These are phyloP conservation scores for Metschnikowia koreensis DNA, from an alignment of 805 yeast species.

Conservation along the genomic window DNA sequence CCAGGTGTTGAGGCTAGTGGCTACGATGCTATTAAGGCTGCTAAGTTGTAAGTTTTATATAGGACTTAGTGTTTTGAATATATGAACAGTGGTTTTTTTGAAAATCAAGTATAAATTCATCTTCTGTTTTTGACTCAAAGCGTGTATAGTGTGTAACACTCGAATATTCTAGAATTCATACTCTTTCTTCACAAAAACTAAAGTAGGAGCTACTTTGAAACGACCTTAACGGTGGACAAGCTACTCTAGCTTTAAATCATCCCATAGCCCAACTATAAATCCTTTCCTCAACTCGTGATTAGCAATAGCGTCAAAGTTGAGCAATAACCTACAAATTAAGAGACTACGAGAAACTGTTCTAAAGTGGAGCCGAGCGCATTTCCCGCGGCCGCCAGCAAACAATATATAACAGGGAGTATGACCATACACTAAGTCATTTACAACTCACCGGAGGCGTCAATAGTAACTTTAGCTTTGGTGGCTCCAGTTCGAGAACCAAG, in stretches of 20 bases:
- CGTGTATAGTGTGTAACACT: too few relatives aligned
- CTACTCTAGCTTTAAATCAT: too few relatives aligned
- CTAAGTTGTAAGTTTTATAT: slow-evolving; percentile 28
- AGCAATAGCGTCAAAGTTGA: too few relatives aligned
- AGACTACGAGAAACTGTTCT: too few relatives aligned
- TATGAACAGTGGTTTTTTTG: background rate
- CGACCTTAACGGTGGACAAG: too few relatives aligned
- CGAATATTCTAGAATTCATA: too few relatives aligned
- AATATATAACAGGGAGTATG: background rate
- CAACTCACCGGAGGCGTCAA: slow-evolving; percentile 63
- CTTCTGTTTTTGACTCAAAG: background rate
- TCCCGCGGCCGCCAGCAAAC: background rate
- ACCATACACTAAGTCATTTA: slow-evolving; percentile 21
- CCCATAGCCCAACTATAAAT: too few relatives aligned
- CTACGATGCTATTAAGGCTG: slow-evolving; percentile 34
- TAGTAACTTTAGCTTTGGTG: slow-evolving; percentile 60
- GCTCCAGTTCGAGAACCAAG: slow-evolving; percentile 67
- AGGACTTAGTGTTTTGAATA: background rate
- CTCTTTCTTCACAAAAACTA: too few relatives aligned
- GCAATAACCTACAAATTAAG: too few relatives aligned
- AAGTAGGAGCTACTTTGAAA: too few relatives aligned
- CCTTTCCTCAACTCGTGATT: too few relatives aligned
- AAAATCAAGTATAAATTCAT: background rate
- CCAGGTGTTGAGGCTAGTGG: slow-evolving; percentile 36
- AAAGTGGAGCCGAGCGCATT: background rate